Percentiles rank a stretch among this genome's conserved stretches.
Evolutionary conservation across 768 basidiomycete genomes (phyloP).

Genomic region (Tremella mesenterica): DNA sequence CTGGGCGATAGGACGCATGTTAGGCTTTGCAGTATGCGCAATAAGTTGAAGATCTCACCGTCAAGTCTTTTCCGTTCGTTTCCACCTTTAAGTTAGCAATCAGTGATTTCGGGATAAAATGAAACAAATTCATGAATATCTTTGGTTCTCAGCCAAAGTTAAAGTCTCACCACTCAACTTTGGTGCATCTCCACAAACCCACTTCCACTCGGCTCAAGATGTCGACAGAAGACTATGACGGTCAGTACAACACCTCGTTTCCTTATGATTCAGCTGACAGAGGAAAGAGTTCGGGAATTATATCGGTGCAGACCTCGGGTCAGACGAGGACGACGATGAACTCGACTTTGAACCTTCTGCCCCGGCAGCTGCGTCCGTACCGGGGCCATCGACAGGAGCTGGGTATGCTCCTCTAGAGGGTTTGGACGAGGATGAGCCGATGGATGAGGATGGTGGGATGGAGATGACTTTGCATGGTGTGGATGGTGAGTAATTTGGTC

Average conservation of each 20-base stretch:
- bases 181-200: conserved; percentile 1
- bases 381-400: conserved; percentile 30
- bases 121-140: neutral
- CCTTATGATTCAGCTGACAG: conserved; percentile 4
- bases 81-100: neutral
- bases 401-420: conserved; percentile 64
- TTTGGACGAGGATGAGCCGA: conserved; percentile 59
- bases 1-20: no score
- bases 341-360: conserved; percentile 49
- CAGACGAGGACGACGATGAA: conserved; percentile 56
- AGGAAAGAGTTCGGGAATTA: conserved; percentile 88
- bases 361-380: conserved; percentile 34
- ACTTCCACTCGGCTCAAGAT: conserved; percentile 22
- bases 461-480: conserved; percentile 37
- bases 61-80: neutral
- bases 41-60: neutral
- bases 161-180: conserved; percentile 7
- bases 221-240: conserved; percentile 45
- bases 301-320: conserved; percentile 88
- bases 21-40: no score
- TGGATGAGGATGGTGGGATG: conserved; percentile 43
- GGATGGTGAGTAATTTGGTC: conserved; percentile 24
- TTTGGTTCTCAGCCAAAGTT: neutral
- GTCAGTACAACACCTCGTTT: conserved; percentile 17
- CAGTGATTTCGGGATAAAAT: conserved; percentile 21